Conservation (phyloP, 345 rosid genomes). For the Gynandropsis gynandra region DNA sequence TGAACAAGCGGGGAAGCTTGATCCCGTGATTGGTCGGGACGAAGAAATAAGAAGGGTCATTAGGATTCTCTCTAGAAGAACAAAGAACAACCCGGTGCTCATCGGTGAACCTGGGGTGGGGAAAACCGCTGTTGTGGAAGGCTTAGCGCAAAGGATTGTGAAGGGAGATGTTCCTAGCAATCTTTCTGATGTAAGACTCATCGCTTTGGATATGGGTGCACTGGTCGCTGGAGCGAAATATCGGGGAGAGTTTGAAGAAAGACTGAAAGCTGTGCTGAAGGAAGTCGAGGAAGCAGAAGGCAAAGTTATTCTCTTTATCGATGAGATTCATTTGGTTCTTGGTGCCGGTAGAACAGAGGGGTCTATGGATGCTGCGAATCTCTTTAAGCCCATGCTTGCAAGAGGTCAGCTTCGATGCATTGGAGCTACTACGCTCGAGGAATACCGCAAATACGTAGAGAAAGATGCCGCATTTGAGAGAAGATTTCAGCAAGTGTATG, state of each 20-base stretch:
- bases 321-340: constrained; percentile 67
- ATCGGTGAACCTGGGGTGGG: constrained; percentile 84
- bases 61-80: constrained; percentile 58
- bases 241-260: constrained; percentile 65
- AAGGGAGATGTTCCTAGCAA: constrained; percentile 65
- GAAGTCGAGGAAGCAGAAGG: constrained; percentile 79
- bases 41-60: constrained; percentile 74
- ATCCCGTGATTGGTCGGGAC: constrained; percentile 86
- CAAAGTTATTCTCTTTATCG: constrained; percentile 65
- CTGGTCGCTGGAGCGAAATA: constrained; percentile 58
- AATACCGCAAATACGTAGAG: constrained; percentile 69
- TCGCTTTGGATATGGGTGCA: constrained; percentile 69
- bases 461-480: constrained; percentile 75
- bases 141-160: constrained; percentile 69
- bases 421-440: constrained; percentile 70
- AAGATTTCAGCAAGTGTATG: constrained; percentile 69
- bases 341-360: too few species aligned
- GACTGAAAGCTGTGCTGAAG: constrained; percentile 57
- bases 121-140: constrained; percentile 76
- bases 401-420: constrained; percentile 71
- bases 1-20: constrained; percentile 89
- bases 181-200: constrained; percentile 58
- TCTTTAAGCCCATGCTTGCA: constrained; percentile 78
- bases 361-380: constrained; percentile 91
- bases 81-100: constrained; percentile 70